Evolutionary conservation across 1,139 yeast species (phyloP).

Genomic region (Pichia sp.): DNA sequence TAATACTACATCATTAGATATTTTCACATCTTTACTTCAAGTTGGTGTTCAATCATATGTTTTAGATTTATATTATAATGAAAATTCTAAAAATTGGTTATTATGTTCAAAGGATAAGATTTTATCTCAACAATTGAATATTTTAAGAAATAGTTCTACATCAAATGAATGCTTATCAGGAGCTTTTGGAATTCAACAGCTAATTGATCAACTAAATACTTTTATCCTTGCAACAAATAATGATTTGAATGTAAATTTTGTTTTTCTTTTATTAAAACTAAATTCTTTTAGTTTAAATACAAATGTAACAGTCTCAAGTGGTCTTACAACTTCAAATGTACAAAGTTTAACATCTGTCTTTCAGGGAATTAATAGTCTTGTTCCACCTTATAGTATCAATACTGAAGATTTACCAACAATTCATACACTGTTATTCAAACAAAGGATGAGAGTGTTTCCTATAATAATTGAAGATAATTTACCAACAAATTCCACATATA

Average conservation of each 20-base stretch:
- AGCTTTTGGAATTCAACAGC: slow-evolving; percentile 34
- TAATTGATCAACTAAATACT: slow-evolving; percentile 34
- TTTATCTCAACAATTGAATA: not conserved
- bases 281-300: slow-evolving; percentile 21
- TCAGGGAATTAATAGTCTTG: slow-evolving; percentile 1
- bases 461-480: slow-evolving; percentile 32
- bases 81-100: slow-evolving; percentile 48
- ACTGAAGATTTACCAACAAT: slow-evolving; percentile 36
- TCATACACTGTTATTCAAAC: slow-evolving; percentile 35
- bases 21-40: slow-evolving; percentile 36
- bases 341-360: slow-evolving; percentile 7
- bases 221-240: slow-evolving; percentile 48
- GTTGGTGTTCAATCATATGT: slow-evolving; percentile 48
- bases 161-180: slow-evolving; percentile 9
- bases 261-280: slow-evolving; percentile 49
- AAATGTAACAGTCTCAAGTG: not conserved
- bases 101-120: slow-evolving; percentile 46
- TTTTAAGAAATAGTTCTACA: not conserved
- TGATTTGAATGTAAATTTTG: slow-evolving; percentile 45
- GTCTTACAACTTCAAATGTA: slow-evolving; percentile 6
- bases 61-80: slow-evolving; percentile 65
- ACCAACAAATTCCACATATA: slow-evolving; percentile 24
- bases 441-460: slow-evolving; percentile 34
- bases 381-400: slow-evolving; percentile 9
- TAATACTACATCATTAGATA: slow-evolving; percentile 35